A percentile compares a stretch with the other conserved stretches of the same genome.
Evolutionary conservation across 805 yeast species (phyloP).

Genomic region (Scheffersomyces coipomensis): DNA sequence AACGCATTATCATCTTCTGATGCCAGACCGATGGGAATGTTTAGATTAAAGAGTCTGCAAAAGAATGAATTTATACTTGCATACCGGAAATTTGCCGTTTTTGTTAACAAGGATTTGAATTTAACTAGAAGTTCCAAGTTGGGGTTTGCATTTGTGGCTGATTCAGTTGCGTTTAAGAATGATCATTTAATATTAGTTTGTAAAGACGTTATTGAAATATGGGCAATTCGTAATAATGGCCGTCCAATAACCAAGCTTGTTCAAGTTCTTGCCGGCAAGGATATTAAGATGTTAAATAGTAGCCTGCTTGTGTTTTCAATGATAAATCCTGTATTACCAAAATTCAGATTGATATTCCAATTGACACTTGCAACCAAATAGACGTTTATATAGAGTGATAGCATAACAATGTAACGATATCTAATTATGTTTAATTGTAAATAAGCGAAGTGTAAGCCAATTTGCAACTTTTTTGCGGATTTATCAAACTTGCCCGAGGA

Average conservation of each 20-base stretch:
- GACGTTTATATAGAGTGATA: too few species aligned
- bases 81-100: constrained; percentile 69
- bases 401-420: too few species aligned
- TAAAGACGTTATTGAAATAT: constrained; percentile 68
- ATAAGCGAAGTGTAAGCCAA: too few species aligned
- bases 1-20: constrained; percentile 35
- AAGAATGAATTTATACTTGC: constrained; percentile 57
- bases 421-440: too few species aligned
- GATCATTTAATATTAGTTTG: constrained; percentile 47
- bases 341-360: constrained; percentile 56
- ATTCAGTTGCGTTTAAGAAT: constrained; percentile 29
- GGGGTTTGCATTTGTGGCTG: constrained; percentile 41
- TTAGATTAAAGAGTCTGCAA: constrained; percentile 45
- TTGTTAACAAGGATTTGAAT: constrained; percentile 58
- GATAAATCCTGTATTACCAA: constrained; percentile 66
- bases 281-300: constrained; percentile 37
- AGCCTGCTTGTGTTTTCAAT: constrained; percentile 32
- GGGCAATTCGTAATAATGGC: constrained; percentile 52
- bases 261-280: constrained; percentile 74
- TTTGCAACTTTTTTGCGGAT: too few species aligned
- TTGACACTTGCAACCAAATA: background rate
- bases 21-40: constrained; percentile 61
- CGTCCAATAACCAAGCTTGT: constrained; percentile 47
- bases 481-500: too few species aligned
- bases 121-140: constrained; percentile 45